Evolutionary conservation across 2,329 filamentous ascomycete genomes (phyloP), one percentile per base, ranked within the genome.

Genomic region (Aspergillus sclerotialis): DNA sequence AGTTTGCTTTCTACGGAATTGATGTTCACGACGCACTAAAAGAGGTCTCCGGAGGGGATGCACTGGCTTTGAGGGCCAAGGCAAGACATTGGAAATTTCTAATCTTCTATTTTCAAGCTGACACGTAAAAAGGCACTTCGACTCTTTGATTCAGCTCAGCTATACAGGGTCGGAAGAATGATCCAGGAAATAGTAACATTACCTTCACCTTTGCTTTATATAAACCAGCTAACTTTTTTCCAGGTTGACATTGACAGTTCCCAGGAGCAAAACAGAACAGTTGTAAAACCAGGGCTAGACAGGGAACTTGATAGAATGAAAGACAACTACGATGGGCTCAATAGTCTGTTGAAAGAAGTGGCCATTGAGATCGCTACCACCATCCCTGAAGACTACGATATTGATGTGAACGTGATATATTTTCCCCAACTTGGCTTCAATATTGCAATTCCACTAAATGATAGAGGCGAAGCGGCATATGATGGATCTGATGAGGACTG

Each of bases 381-480:
- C 1, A 66, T 92, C 13, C 82, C 88, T 1, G 68, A 73, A 39
- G 68, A 72, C 12, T 38, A 63, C 4, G 58, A 74, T 2, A 63
- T 69, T 14, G 65, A 70, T 9, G 58, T 82, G 21, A 89, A 89
- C 35, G 93, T 93, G 42, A 82, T 92, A 12, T 94, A 92, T 56
- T 83, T 94, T 42, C 90, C 89, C 0, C 88, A 94, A 50, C 76
- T 95, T 24, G 92, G 92, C 0, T 98, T 95, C 53, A 73, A 95
- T 24, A 84, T 88, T 2, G 79, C 82, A 0, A 79, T 94, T 11
- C 73, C 73, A 2, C 59, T 80, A 3, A 75, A 87, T 45, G 63
- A 69, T 10, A 78, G 73, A 2, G 76, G 77, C 0, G 64, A 70
- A 30, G 73, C 76, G 0, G 65, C 75, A 8, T 89, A 82, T 45